A percentile compares a stretch with the other conserved stretches of the same genome.
Conservation (phyloP, 345 rosid species). For the Ricinus communis region DNA sequence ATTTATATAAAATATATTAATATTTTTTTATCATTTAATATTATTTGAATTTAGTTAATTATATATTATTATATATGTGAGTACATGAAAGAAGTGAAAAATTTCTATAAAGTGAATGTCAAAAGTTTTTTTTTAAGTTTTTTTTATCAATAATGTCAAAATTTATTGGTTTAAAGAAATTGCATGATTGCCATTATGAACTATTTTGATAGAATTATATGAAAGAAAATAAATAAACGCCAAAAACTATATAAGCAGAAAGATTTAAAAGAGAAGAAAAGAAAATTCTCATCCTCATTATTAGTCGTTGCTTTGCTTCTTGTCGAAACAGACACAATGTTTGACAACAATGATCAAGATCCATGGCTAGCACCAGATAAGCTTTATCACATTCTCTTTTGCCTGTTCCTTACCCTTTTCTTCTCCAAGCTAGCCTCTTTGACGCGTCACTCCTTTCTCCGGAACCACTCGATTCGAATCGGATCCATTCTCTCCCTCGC, state of each 20-base stretch:
- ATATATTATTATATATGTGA: too few species aligned
- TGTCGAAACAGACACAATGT: not conserved
- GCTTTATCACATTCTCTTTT: conserved; percentile 79
- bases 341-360: conserved; percentile 37
- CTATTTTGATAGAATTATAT: too few species aligned
- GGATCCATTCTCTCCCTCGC: conserved; percentile 74
- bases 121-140: too few species aligned
- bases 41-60: too few species aligned
- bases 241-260: not conserved
- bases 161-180: too few species aligned
- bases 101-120: too few species aligned
- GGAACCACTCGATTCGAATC: conserved; percentile 51
- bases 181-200: too few species aligned
- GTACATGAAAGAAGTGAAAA: too few species aligned
- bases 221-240: not conserved
- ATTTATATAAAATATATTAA: too few species aligned
- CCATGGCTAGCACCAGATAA: conserved; percentile 91
- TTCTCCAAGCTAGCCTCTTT: conserved; percentile 59
- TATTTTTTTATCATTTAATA: too few species aligned
- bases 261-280: not conserved
- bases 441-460: conserved; percentile 53
- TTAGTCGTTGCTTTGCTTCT: too few species aligned
- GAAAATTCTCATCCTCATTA: not conserved
- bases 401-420: conserved; percentile 59
- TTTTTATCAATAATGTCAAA: too few species aligned